These are phyloP conservation scores for Vigna trinervia DNA, from an alignment of 306 rosid genomes.

Conservation along the genomic window DNA sequence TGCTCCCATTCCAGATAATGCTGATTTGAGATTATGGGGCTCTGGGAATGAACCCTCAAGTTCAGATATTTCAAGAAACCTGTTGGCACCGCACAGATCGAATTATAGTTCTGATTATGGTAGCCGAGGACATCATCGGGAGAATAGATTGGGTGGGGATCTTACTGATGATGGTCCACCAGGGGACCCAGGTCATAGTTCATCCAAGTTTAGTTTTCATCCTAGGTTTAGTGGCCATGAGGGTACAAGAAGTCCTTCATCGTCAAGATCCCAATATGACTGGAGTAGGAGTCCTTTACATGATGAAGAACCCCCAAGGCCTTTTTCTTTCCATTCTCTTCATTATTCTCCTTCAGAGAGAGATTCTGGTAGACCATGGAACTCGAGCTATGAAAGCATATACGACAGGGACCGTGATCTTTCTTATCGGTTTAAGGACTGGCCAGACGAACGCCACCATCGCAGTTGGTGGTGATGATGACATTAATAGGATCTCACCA, in stretches of 20 bases:
- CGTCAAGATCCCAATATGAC: constrained; percentile 55
- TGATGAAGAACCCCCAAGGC: constrained; percentile 56
- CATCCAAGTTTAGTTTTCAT: constrained; percentile 58
- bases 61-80: constrained; percentile 60
- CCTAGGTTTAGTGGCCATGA: constrained; percentile 69
- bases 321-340: constrained; percentile 47
- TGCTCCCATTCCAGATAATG: constrained; percentile 87
- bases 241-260: constrained; percentile 50
- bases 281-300: constrained; percentile 59
- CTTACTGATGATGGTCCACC: constrained; percentile 83
- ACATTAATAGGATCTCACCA: constrained; percentile 9
- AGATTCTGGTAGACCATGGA: constrained; percentile 48
- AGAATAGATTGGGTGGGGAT: constrained; percentile 65
- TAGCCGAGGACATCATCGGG: constrained; percentile 66
- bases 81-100: constrained; percentile 55
- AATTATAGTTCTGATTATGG: constrained; percentile 54
- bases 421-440: constrained; percentile 49
- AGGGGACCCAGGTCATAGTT: constrained; percentile 63
- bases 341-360: constrained; percentile 56
- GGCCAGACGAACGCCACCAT: constrained; percentile 53
- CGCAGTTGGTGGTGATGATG: constrained; percentile 59
- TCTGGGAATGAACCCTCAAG: constrained; percentile 51
- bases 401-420: constrained; percentile 51
- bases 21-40: constrained; percentile 77
- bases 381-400: constrained; percentile 44